Conservation (phyloP, 2,329 filamentous ascomycete species). For the Claviceps sorghi region DNA sequence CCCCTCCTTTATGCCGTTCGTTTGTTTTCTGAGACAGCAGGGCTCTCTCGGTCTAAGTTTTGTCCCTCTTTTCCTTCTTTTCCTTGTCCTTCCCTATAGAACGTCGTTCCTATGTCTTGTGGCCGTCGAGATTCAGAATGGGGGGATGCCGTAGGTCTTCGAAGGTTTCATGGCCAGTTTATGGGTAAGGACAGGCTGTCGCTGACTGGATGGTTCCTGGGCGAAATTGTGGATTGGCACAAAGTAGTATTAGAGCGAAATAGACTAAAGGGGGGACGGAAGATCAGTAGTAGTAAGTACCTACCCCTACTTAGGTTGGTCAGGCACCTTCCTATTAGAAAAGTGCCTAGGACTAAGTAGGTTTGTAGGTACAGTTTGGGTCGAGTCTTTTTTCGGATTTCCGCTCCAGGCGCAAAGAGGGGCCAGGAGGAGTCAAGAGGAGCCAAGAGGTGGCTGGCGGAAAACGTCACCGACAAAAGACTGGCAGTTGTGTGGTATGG, state of each 20-base stretch:
- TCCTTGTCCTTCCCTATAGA: background rate
- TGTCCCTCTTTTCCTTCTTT: background rate
- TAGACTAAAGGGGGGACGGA: background rate
- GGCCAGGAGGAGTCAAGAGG: too few species aligned
- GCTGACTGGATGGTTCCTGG: constrained; percentile 3
- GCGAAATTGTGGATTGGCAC: background rate
- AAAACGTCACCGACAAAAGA: too few species aligned
- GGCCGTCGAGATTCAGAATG: background rate
- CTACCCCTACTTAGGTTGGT: background rate
- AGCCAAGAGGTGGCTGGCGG: too few species aligned
- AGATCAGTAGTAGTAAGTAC: background rate
- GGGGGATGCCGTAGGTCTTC: background rate
- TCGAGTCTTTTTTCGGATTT: too few species aligned
- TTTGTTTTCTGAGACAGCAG: too few species aligned
- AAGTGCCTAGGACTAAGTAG: too few species aligned
- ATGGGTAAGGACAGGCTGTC: background rate
- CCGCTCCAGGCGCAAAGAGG: too few species aligned
- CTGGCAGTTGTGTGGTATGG: background rate
- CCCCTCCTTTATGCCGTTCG: background rate
- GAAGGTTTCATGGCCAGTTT: background rate
- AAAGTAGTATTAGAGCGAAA: background rate
- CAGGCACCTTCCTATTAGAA: background rate
- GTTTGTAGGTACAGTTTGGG: too few species aligned
- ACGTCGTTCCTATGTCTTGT: background rate
- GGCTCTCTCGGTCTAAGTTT: background rate